Evolutionary conservation across 225 moss, liverwort and hornwort species (phyloP), one percentile per base, ranked within the genome.

Genomic region (Antitrichia curtipendula): DNA sequence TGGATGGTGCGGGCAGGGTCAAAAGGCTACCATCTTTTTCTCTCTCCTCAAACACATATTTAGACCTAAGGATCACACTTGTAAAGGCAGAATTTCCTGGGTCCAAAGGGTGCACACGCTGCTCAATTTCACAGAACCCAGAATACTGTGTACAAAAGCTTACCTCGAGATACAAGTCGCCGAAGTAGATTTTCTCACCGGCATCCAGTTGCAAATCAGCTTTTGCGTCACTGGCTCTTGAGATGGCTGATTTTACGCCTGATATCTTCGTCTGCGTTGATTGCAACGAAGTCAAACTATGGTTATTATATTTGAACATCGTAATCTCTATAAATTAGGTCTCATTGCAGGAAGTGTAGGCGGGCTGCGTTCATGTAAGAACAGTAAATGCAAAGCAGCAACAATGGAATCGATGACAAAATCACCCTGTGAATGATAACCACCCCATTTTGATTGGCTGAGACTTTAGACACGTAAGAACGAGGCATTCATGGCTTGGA

Each of bases 151-250:
- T 13, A 32, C 27, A 73, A 74, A 59, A 43, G 45, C 90, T 58
- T 72, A 95, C 96, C 96, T 98, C 96, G 60, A 98, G 88, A 88
- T 74, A 96, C 50, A 94, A 88, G 84, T 82, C 91, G 82, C 98
- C 98, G 54, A 95, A 96, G 77, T 89, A 75, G 72, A 95, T 74
- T 83, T 89, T 96, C 80, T 98, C 90, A 23, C 94, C 95, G 41
- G 94, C 85, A 81, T 94, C 89, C 78, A 96, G 86, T 49, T 87
- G 62, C 56, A 93, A 52, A 88, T 96, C 96, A 85, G 96, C 96
- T 87, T 90, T 89, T 24, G 96, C 98, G 76, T 88, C 91, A 87
- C 96, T 98, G 38, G 96, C 96, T 91, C 92, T 94, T 41, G 98
- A 98, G 72, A 96, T 95, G 47, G 94, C 92, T 70, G 98, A 96